phyloP scores from a whole-genome alignment of 352 stramenopile genomes.

The Phytophthora europaea region DNA sequence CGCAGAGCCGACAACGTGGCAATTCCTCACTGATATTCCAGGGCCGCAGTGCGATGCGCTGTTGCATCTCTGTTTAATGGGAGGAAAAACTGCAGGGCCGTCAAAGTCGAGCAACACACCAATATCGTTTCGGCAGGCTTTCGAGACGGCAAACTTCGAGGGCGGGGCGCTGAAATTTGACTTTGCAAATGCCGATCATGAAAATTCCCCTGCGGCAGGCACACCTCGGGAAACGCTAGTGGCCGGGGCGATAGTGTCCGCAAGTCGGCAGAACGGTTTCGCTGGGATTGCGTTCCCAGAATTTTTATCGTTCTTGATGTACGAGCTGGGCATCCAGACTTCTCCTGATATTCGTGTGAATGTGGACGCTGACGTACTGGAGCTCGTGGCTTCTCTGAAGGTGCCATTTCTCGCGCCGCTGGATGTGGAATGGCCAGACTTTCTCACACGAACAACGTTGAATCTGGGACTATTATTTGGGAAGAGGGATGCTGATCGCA shows the following conservation, averaged over 20 bases:
- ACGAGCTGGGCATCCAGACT: constrained; percentile 1
- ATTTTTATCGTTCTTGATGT: not conserved
- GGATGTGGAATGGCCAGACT: too few relatives aligned
- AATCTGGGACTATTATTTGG: too few relatives aligned
- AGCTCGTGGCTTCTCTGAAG: not conserved
- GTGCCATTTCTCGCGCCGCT: constrained; percentile 7
- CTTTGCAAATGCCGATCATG: too few relatives aligned
- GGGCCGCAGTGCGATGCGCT: not conserved
- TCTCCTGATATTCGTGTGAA: constrained; percentile 3
- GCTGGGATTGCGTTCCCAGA: not conserved
- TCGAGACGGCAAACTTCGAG: too few relatives aligned
- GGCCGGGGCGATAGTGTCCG: not conserved
- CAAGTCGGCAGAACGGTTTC: constrained; percentile 7
- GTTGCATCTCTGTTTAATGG: constrained; percentile 7
- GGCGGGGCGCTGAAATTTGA: too few relatives aligned
- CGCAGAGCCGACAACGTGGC: not conserved
- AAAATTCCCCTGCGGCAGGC: too few relatives aligned
- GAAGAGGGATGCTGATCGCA: too few relatives aligned
- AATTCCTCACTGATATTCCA: not conserved
- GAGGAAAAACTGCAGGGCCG: not conserved
- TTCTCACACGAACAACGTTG: too few relatives aligned
- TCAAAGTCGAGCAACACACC: too few relatives aligned
- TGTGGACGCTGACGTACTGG: not conserved
- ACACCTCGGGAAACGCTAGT: not conserved
- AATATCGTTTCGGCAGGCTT: not conserved